Percentiles rank a stretch among this genome's conserved stretches.
These are phyloP conservation scores for Pythium graminicola DNA, from an alignment of 352 stramenopile genomes.

Conservation along the genomic window DNA sequence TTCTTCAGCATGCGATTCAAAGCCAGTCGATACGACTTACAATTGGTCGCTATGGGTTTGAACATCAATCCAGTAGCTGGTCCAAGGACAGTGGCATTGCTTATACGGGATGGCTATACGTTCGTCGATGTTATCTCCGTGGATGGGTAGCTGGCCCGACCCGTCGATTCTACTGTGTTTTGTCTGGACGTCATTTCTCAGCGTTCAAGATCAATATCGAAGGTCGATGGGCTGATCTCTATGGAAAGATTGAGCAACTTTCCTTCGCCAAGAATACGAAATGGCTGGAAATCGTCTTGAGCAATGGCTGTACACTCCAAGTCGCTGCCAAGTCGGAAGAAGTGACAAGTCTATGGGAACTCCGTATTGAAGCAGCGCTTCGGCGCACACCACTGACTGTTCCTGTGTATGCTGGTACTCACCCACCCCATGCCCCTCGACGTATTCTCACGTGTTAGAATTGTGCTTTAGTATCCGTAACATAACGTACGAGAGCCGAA, in stretches of 20 bases:
- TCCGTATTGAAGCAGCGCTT: conserved; percentile 12
- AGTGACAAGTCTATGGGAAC: conserved; percentile 10
- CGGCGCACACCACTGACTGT: not conserved
- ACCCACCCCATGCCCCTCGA: not conserved
- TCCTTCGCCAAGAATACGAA: conserved; percentile 6
- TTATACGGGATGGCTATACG: conserved; percentile 29
- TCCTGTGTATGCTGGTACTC: not conserved
- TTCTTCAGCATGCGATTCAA: conserved; percentile 21
- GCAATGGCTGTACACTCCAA: not conserved
- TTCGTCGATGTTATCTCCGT: conserved; percentile 14
- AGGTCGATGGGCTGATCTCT: conserved; percentile 32
- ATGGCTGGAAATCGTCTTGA: conserved; percentile 26
- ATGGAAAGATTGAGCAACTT: conserved; percentile 23
- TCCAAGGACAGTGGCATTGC: not conserved
- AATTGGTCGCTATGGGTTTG: conserved; percentile 18
- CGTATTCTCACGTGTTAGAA: conserved; percentile 19
- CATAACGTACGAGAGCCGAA: not conserved
- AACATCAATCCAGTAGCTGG: conserved; percentile 12
- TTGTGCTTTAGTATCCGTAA: not conserved
- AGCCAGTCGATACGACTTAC: conserved; percentile 1
- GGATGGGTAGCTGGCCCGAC: conserved; percentile 18
- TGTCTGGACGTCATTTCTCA: conserved; percentile 26
- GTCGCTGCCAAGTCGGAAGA: conserved; percentile 1
- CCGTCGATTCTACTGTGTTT: conserved; percentile 31
- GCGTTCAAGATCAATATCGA: conserved; percentile 37